Evolutionary conservation across 768 basidiomycete genomes (phyloP), one percentile per base, ranked within the genome.

Genomic region (Boletus barrowsii): DNA sequence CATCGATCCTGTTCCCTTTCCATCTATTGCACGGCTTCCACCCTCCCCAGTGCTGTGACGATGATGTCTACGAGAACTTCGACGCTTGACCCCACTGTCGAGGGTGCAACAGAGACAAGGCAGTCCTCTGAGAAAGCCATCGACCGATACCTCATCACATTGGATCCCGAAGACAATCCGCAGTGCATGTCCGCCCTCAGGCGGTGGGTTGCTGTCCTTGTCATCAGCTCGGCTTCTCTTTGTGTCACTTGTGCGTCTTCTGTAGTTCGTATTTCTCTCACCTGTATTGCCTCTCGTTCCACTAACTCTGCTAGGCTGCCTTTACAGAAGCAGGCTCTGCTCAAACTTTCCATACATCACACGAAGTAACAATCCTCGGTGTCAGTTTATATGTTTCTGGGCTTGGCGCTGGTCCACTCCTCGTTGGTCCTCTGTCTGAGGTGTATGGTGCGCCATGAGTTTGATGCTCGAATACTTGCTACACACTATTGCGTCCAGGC

Each of bases 321-420:
- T 83, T 83, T 48, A 82, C 90, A 1, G 88, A 91, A 68, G 61
- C 65, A 1, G 84, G 81, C 0, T 74, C 88, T 40, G 74, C 83
- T 36, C 52, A 64, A 10, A 70, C 76, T 7, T 77, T 90, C 41
- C 73, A 80, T 41, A 80, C 85, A 4, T 78, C 80, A 0, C 69
- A 70, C 14, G 78, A 82, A 56, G 80, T 84, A 20, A 72, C 79
- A 0, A 76, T 79, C 20, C 73, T 83, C 18, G 70, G 68, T 32
- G 70, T 83, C 30, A 79, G 78, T 39, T 50, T 82, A 14, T 80
- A 78, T 59, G 75, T 76, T 22, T 35, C 57, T 8, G 76, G 74
- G 4, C 65, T 76, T n/a, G 72, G 74, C 11, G 42, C 56, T 4
- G 70, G 69, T 5, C 68, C 67, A n/a, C 54, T 68, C 26, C 51